phyloP scores from a whole-genome alignment of 257 asterid genomes.

The Fraxinus americana region DNA sequence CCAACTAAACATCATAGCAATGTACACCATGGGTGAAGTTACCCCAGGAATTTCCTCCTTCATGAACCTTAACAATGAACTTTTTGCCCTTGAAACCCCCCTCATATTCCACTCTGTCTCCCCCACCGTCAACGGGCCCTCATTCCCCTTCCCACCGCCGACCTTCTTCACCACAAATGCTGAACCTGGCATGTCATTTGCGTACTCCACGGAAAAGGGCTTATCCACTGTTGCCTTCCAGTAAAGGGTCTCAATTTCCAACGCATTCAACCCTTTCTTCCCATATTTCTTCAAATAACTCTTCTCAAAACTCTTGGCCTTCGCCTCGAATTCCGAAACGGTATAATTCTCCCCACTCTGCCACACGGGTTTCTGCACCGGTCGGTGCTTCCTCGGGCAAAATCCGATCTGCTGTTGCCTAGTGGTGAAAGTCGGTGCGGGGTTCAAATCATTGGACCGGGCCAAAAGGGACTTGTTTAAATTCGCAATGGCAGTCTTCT shows the following conservation, averaged over 20 bases:
- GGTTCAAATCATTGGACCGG: constrained; percentile 49
- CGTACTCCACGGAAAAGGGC: constrained; percentile 94
- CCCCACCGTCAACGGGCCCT: constrained; percentile 53
- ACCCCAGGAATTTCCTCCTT: constrained; percentile 99
- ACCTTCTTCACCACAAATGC: constrained; percentile 62
- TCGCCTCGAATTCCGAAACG: constrained; percentile 68
- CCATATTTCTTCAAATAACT: constrained; percentile 59
- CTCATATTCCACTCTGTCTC: constrained; percentile 99
- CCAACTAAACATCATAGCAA: constrained; percentile 99
- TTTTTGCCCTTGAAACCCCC: constrained; percentile 81
- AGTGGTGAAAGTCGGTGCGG: constrained; percentile 81
- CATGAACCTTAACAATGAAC: constrained; percentile 89
- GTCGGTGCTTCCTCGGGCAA: constrained; percentile 89
- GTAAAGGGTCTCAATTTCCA: constrained; percentile 80
- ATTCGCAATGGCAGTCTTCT: constrained; percentile 64
- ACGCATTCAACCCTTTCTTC: constrained; percentile 52
- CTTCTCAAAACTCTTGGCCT: constrained; percentile 84
- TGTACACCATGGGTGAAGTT: constrained; percentile 96
- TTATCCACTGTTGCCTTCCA: constrained; percentile 97
- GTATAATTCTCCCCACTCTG: constrained; percentile 90
- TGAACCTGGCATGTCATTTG: constrained; percentile 99
- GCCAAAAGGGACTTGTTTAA: constrained; percentile 76
- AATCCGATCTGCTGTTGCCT: constrained; percentile 99
- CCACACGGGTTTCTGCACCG: constrained; percentile 98
- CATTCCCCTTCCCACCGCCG: constrained; percentile 43